Percentiles rank a stretch among this genome's conserved stretches.
phyloP scores from a whole-genome alignment of 345 rosid species.

The Euphorbia tirucalli region DNA sequence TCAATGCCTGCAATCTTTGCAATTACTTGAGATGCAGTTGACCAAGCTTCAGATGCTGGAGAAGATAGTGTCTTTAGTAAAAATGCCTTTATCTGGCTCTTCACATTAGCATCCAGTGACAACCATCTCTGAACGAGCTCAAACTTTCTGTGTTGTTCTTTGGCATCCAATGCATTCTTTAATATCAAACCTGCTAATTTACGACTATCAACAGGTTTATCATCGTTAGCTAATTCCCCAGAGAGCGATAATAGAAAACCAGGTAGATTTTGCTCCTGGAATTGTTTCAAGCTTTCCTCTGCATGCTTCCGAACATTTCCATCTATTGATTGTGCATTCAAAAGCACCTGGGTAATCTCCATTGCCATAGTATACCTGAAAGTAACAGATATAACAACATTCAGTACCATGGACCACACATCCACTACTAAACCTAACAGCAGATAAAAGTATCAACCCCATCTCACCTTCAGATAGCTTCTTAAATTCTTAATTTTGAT shows the following conservation, averaged over 20 bases:
- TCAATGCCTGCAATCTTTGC: slow-evolving; percentile 77
- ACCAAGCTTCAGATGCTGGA: slow-evolving; percentile 47
- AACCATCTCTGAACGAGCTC: slow-evolving; percentile 76
- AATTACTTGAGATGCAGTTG: slow-evolving; percentile 68
- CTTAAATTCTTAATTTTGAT: neutral
- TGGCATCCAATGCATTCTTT: slow-evolving; percentile 70
- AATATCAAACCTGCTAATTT: slow-evolving; percentile 68
- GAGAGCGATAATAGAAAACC: slow-evolving; percentile 60
- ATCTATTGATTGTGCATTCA: slow-evolving; percentile 72
- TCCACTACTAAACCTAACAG: neutral
- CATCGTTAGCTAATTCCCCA: slow-evolving; percentile 62
- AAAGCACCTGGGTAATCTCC: slow-evolving; percentile 71
- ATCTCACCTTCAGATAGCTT: neutral
- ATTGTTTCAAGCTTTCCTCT: slow-evolving; percentile 65
- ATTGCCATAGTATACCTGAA: slow-evolving; percentile 32
- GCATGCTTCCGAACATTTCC: slow-evolving; percentile 65
- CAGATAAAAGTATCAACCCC: neutral
- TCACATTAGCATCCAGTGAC: slow-evolving; percentile 48
- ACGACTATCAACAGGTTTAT: slow-evolving; percentile 72
- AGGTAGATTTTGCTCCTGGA: slow-evolving; percentile 67
- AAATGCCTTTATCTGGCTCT: slow-evolving; percentile 42
- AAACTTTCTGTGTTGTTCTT: slow-evolving; percentile 63
- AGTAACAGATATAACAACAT: neutral
- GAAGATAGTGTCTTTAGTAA: slow-evolving; percentile 5
- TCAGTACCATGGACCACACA: neutral